phyloP scores from a whole-genome alignment of 306 rosid genomes.

The Argentina anserina region DNA sequence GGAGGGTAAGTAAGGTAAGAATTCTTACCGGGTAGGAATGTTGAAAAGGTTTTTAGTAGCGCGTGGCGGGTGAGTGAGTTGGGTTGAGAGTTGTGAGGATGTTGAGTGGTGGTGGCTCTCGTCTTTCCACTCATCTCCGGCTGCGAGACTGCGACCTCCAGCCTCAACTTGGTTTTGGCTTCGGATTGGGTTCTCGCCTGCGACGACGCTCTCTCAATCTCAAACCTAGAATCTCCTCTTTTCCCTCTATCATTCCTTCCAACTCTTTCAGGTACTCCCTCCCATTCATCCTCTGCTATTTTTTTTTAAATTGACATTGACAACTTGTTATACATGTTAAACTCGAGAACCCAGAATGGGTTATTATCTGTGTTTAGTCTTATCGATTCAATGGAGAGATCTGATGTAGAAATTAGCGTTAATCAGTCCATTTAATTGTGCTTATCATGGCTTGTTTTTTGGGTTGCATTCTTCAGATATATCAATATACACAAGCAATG shows the following conservation, averaged over 20 bases:
- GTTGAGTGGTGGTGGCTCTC: slow-evolving; percentile 31
- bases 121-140: slow-evolving; percentile 51
- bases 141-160: slow-evolving; percentile 42
- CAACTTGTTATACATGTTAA: no score
- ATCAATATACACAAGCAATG: not conserved
- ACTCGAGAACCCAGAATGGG: no score
- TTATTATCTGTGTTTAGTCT: not conserved
- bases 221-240: slow-evolving; percentile 5
- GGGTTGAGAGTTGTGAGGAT: slow-evolving; percentile 3
- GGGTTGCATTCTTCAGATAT: not conserved
- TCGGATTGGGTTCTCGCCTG: slow-evolving; percentile 29
- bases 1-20: no score
- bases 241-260: slow-evolving; percentile 31
- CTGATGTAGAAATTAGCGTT: not conserved
- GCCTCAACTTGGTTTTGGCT: slow-evolving; percentile 12
- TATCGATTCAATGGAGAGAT: not conserved
- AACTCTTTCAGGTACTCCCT: slow-evolving; percentile 52
- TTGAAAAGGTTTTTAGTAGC: not conserved
- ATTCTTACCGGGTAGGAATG: not conserved
- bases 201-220: slow-evolving; percentile 26
- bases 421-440: not conserved
- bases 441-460: not conserved
- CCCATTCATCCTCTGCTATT: no score
- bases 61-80: not conserved
- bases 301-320: no score